Conservation (phyloP, 495 filamentous ascomycete genomes). For the Usnea hakonensis region DNA sequence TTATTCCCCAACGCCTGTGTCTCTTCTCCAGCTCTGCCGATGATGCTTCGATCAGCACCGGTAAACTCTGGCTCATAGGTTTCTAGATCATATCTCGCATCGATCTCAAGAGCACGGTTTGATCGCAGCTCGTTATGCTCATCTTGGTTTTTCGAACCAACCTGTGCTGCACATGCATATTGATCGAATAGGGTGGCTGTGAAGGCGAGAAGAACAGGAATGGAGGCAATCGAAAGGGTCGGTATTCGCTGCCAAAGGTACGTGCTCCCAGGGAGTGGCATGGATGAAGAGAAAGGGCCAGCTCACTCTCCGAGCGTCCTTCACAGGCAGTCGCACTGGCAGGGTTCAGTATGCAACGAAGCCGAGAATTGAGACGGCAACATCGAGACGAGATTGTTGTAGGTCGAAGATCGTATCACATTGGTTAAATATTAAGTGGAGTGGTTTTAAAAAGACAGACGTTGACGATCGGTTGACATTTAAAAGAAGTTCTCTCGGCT, state of each 20-base stretch:
- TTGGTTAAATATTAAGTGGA: background rate
- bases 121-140: slow-evolving; percentile 42
- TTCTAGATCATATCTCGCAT: background rate
- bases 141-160: slow-evolving; percentile 35
- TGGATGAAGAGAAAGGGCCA: slow-evolving; percentile 26
- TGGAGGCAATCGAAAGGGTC: slow-evolving; percentile 52
- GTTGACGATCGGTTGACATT: too few relatives aligned
- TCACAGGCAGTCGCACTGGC: background rate
- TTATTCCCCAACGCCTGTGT: slow-evolving; percentile 55
- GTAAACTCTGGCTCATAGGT: slow-evolving; percentile 52
- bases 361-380: background rate
- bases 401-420: background rate
- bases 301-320: slow-evolving; percentile 4
- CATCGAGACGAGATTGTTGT: background rate
- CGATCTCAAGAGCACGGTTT: slow-evolving; percentile 25
- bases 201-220: slow-evolving; percentile 49
- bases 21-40: slow-evolving; percentile 49
- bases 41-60: slow-evolving; percentile 51
- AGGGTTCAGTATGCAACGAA: background rate
- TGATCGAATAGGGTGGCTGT: slow-evolving; percentile 43
- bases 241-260: slow-evolving; percentile 62
- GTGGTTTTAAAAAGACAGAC: background rate
- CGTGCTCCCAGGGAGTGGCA: slow-evolving; percentile 52
- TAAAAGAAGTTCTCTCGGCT: background rate
- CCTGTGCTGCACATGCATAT: slow-evolving; percentile 53